These are phyloP conservation scores for Ophiostoma pallidulum DNA, from an alignment of 2,329 filamentous ascomycete genomes.

Conservation along the genomic window DNA sequence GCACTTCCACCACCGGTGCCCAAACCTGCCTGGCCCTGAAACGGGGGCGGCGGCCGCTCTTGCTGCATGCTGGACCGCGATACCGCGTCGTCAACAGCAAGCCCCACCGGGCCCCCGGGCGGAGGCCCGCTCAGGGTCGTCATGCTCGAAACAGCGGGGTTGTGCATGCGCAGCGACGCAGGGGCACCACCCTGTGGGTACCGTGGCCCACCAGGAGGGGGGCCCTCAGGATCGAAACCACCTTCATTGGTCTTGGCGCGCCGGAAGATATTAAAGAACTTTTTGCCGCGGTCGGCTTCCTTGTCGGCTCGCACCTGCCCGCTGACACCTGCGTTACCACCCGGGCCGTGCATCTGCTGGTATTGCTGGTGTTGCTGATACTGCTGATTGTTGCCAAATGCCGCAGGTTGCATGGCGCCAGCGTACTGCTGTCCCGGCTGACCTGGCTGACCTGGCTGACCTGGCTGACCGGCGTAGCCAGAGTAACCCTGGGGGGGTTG, in stretches of 20 bases:
- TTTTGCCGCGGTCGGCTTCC: constrained; percentile 19
- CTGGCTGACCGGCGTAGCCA: background rate
- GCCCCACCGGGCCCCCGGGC: constrained; percentile 2
- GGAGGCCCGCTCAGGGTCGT: background rate
- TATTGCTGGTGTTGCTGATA: background rate
- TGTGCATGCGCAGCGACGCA: background rate
- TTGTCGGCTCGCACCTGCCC: constrained; percentile 11
- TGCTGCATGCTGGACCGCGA: constrained; percentile 13
- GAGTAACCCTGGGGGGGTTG: no score
- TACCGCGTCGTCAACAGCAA: background rate
- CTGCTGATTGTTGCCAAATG: background rate
- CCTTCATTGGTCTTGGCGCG: background rate
- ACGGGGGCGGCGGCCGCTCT: constrained; percentile 1
- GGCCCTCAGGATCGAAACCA: constrained; percentile 14
- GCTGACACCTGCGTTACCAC: no score
- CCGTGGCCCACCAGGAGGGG: constrained; percentile 21
- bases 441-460: background rate
- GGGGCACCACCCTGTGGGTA: constrained; percentile 10
- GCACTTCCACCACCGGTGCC: no score
- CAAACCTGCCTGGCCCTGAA: background rate
- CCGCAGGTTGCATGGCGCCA: background rate
- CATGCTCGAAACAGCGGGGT: background rate
- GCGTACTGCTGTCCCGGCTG: background rate
- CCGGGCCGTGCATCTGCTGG: background rate
- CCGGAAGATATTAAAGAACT: constrained; percentile 14